phyloP scores from a whole-genome alignment of 78 protist genomes.

The Dictyostelium citrinum region DNA sequence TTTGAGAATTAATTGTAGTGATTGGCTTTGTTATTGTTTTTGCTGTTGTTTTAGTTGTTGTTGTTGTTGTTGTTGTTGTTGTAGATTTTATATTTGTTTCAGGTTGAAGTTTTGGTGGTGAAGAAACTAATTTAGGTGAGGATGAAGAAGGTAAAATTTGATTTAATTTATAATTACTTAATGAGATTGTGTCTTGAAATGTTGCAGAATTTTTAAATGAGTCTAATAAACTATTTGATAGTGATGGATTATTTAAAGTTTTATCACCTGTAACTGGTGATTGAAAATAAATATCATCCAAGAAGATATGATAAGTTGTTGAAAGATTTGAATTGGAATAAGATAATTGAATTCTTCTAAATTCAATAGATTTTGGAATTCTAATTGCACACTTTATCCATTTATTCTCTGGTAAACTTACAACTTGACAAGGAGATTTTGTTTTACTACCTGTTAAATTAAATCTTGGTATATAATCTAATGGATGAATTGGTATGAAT shows the following conservation, averaged over 20 bases:
- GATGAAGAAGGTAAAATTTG: neutral
- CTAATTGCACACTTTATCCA: neutral
- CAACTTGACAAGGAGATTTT: slow-evolving; percentile 9
- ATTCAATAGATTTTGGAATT: neutral
- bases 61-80: neutral
- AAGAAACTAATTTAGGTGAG: neutral
- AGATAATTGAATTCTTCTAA: neutral
- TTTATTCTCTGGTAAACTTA: neutral
- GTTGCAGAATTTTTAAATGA: neutral
- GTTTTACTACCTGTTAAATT: neutral
- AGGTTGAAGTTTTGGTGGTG: neutral
- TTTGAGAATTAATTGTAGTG: neutral
- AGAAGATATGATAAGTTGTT: neutral
- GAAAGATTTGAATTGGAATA: neutral
- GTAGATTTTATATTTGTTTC: neutral
- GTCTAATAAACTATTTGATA: neutral
- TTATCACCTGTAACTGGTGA: neutral
- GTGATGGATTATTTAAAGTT: neutral
- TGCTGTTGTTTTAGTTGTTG: neutral
- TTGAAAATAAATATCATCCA: neutral
- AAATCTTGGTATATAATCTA: neutral
- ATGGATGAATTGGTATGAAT: neutral
- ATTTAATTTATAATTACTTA: neutral
- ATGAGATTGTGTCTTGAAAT: neutral
- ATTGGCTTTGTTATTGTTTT: neutral